A percentile compares a stretch with the other conserved stretches of the same genome.
These are phyloP conservation scores for Lichtheimia ramosa DNA, from an alignment of 371 early-diverging fungal genomes.

Conservation along the genomic window DNA sequence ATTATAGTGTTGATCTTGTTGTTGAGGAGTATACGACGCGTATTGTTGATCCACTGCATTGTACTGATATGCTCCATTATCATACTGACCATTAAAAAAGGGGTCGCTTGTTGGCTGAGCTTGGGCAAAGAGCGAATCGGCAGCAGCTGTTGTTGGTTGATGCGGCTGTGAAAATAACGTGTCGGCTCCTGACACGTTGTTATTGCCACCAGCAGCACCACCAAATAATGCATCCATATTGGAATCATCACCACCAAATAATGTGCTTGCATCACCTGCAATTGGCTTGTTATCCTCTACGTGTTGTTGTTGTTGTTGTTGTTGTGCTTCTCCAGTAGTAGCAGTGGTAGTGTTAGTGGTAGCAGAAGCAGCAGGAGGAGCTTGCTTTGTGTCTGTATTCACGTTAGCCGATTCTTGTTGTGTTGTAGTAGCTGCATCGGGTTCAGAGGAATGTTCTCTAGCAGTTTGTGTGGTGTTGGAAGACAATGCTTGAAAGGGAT, in stretches of 20 bases:
- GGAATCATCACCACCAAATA: conserved; percentile 16
- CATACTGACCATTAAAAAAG: conserved; percentile 13
- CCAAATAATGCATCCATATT: conserved; percentile 5
- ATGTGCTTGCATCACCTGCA: conserved; percentile 16
- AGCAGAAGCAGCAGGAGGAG: neutral
- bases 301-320: conserved; percentile 1
- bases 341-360: neutral
- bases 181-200: conserved; percentile 2
- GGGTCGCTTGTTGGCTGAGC: conserved; percentile 3
- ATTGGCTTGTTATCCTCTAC: conserved; percentile 2
- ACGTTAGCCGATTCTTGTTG: neutral
- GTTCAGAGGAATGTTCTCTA: neutral
- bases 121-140: conserved; percentile 7
- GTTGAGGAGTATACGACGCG: conserved; percentile 7
- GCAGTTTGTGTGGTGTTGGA: neutral
- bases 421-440: conserved; percentile 4
- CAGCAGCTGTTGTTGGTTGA: neutral
- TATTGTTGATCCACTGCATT: neutral
- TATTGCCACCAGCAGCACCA: neutral
- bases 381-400: neutral
- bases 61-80: conserved; percentile 6
- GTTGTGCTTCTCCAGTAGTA: neutral
- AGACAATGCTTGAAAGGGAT: conserved; percentile 12
- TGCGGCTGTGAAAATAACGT: conserved; percentile 8
- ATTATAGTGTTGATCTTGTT: conserved; percentile 6